phyloP scores from a whole-genome alignment of 148 eudicot species.

The Persicaria maculosa region DNA sequence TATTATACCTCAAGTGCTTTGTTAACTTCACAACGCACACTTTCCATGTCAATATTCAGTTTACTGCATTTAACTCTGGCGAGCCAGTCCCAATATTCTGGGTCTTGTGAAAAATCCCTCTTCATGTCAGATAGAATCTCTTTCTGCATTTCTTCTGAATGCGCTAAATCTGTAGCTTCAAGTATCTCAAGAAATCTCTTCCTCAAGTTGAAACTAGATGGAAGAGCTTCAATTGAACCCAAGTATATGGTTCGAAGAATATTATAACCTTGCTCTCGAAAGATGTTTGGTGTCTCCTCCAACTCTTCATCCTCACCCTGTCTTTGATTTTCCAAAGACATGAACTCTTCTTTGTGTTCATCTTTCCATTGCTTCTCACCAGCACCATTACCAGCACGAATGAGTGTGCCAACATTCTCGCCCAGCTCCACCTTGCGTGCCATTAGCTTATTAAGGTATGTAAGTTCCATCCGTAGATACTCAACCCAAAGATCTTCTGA shows the following conservation, averaged over 20 bases:
- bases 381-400: constrained; percentile 27
- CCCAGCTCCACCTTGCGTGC: constrained; percentile 77
- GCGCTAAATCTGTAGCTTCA: constrained; percentile 56
- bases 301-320: constrained; percentile 40
- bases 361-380: constrained; percentile 72
- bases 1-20: constrained; percentile 52
- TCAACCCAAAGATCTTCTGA: constrained; percentile 96
- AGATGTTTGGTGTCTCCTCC: constrained; percentile 35
- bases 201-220: constrained; percentile 59
- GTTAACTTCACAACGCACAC: constrained; percentile 29
- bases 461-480: constrained; percentile 85
- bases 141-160: constrained; percentile 60
- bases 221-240: constrained; percentile 62
- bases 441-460: constrained; percentile 82
- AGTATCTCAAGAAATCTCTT: constrained; percentile 62
- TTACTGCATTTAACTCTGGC: constrained; percentile 38
- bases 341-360: constrained; percentile 65
- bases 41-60: constrained; percentile 26
- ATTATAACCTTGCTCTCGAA: constrained; percentile 50
- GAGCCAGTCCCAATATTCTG: constrained; percentile 86
- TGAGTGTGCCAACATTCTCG: constrained; percentile 49
- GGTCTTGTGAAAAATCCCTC: constrained; percentile 58
- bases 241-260: constrained; percentile 54
- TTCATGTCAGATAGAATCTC: constrained; percentile 66
- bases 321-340: constrained; percentile 43